Evolutionary conservation across 768 basidiomycete species (phyloP).

Genomic region (Trametopsis cervina): DNA sequence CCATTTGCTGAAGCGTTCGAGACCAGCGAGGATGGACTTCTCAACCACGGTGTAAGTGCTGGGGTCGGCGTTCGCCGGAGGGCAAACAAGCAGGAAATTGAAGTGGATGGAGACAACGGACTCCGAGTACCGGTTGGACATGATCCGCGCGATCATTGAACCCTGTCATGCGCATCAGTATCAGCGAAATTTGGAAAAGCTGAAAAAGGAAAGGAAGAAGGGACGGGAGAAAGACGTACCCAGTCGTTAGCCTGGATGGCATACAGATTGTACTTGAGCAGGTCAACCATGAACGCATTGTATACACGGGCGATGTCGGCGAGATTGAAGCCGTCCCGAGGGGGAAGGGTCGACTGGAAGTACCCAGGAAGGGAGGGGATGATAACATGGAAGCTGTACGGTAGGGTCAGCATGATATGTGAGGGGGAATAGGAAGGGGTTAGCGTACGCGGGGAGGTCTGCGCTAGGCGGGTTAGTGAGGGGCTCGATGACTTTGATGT

Average conservation of each 20-base stretch:
- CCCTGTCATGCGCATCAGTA: not conserved
- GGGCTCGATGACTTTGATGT: conserved; percentile 17
- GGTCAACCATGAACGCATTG: conserved; percentile 22
- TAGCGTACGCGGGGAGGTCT: conserved; percentile 10
- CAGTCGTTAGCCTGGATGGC: conserved; percentile 20
- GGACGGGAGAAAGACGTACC: too few species aligned
- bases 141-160: not conserved
- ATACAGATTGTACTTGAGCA: conserved; percentile 20
- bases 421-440: not conserved
- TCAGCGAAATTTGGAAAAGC: not conserved
- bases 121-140: not conserved
- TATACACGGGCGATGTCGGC: conserved; percentile 21
- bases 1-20: not conserved
- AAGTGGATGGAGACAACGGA: not conserved
- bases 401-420: not conserved
- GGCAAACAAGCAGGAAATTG: not conserved
- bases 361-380: conserved; percentile 22
- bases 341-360: conserved; percentile 19
- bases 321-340: conserved; percentile 20
- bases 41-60: conserved; percentile 11
- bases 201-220: too few species aligned
- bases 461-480: conserved; percentile 14
- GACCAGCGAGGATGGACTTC: conserved; percentile 6
- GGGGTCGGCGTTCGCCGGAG: too few species aligned
- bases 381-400: conserved; percentile 20